Evolutionary conservation across 2,329 filamentous ascomycete species (phyloP).

Genomic region (Trichophyton schoenleinii): DNA sequence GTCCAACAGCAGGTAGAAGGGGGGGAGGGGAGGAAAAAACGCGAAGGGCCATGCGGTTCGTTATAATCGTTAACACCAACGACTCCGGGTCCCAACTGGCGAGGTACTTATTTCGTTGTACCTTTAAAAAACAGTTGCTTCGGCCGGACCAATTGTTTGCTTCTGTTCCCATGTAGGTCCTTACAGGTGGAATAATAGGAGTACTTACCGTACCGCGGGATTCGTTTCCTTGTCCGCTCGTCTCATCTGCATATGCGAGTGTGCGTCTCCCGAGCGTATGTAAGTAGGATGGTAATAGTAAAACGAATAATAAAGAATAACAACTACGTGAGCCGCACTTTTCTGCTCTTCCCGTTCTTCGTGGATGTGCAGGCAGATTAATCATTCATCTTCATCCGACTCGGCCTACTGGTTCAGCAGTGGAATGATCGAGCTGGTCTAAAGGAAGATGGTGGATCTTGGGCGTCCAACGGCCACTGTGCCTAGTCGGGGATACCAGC

Average conservation of each 20-base stretch:
- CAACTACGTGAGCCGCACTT: not conserved
- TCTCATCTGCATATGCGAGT: too few species aligned
- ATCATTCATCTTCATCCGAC: too few species aligned
- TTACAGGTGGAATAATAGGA: too few species aligned
- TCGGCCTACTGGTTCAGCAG: not conserved
- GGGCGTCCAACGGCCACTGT: not conserved
- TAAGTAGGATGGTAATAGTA: too few species aligned
- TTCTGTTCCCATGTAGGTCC: not conserved
- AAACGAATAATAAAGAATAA: not conserved
- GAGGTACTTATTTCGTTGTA: too few species aligned
- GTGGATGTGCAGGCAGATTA: too few species aligned
- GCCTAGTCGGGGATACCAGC: slow-evolving; percentile 1
- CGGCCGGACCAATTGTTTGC: not conserved
- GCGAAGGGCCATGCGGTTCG: not conserved
- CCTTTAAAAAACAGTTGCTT: not conserved
- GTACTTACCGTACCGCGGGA: too few species aligned
- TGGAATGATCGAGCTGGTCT: not conserved
- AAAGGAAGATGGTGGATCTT: not conserved
- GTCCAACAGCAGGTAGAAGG: not conserved
- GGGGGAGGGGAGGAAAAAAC: not conserved
- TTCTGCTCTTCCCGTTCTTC: too few species aligned
- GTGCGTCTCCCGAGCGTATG: not conserved
- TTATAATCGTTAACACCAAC: not conserved
- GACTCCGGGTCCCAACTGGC: not conserved
- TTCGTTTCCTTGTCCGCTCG: not conserved